Evolutionary conservation across 768 basidiomycete species (phyloP), one percentile per base, ranked within the genome.

Genomic region (Trametopsis cervina): DNA sequence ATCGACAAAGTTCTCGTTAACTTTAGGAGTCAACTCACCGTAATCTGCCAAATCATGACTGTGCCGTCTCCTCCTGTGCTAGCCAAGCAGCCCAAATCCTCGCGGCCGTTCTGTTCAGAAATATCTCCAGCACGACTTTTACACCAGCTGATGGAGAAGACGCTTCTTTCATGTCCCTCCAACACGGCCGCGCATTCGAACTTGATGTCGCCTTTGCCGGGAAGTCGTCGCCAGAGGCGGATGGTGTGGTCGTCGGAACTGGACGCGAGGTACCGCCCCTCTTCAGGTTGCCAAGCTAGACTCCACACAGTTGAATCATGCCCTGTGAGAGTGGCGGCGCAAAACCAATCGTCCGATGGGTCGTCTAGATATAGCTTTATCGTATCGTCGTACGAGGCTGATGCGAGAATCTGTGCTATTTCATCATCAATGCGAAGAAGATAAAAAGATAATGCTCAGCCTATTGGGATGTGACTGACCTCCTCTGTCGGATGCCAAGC

Each of bases 401-500:
- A 97, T 22, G 95, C 95, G 46, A 99, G 82, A 53, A 97, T 90
- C 89, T 95, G 66, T 59, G 51, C 57, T 62, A 55, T 41, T 51
- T 53, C 57, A 55, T 39, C 53, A 51, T 53, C 42, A 46, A 53
- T 33, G 47, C 7, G 29, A 15, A 33, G 29, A 15, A 33, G 15
- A 33, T n/a, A 44, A 27, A 40, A 24, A 22, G 21, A 38, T 17
- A 26, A 21, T 17, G 43, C 18, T 10, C 12, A 13, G 52, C 48
- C 26, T 26, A 4, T 15, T 4, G 15, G 17, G 29, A 33, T 33
- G 29, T 7, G 15, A 33, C 29, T 55, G 60, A 91, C 91, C 82
- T 98, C 94, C 70, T 97, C 93, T 4, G 70, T 77, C 5, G 96
- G 95, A 69, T 98, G 92, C 93, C 93, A 99, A 11, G 86, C 78